phyloP scores from a whole-genome alignment of 176 grass and related monocot species.

The Carex scoparia region DNA sequence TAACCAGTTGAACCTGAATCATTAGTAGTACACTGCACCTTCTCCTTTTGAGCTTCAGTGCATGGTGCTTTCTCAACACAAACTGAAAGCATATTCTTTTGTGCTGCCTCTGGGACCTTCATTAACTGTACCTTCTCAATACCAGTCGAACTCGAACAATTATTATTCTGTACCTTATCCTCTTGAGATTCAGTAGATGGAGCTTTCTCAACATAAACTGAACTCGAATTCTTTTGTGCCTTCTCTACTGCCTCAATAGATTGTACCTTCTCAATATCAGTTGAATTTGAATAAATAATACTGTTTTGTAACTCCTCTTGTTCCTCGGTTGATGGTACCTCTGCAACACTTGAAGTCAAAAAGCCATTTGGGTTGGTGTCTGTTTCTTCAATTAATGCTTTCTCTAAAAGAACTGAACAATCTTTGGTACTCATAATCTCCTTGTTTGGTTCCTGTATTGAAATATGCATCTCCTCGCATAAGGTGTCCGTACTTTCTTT shows the following conservation, averaged over 20 bases:
- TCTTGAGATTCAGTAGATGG: not conserved
- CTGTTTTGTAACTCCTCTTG: not conserved
- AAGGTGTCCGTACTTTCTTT: not conserved
- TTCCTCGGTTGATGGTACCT: not conserved
- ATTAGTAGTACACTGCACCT: not conserved
- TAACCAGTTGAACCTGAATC: not conserved
- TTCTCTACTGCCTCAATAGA: not conserved
- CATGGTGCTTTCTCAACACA: not conserved
- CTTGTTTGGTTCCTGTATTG: not conserved
- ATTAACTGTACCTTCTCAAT: not conserved
- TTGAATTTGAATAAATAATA: not conserved
- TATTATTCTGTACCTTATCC: not conserved
- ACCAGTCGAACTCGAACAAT: not conserved
- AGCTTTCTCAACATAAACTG: not conserved
- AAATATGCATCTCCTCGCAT: not conserved
- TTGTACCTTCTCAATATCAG: not conserved
- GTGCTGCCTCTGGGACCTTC: not conserved
- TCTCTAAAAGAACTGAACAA: not conserved
- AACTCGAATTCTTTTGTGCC: not conserved
- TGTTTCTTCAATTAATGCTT: not conserved
- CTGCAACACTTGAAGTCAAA: not conserved
- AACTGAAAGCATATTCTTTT: not conserved
- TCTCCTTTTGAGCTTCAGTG: not conserved
- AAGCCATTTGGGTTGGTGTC: not conserved
- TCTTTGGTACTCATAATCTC: slow-evolving; percentile 2